Conservation (phyloP, 192 early-diverging fungal species). For the Coemansia sp. region DNA sequence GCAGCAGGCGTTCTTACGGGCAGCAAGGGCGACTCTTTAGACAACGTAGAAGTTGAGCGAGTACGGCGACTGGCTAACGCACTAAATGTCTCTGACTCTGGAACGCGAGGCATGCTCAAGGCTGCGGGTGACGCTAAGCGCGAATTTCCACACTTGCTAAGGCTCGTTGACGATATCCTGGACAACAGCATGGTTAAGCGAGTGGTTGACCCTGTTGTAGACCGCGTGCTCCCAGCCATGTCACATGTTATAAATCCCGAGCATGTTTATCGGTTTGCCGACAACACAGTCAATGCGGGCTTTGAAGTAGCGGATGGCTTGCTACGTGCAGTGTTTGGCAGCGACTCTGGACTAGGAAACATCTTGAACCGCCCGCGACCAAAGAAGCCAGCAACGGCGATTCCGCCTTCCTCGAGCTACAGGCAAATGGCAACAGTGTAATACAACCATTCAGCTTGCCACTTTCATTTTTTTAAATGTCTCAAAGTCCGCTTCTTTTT, state of each 20-base stretch:
- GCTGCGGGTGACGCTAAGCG: constrained; percentile 50
- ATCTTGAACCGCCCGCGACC: constrained; percentile 51
- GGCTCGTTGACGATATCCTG: constrained; percentile 50
- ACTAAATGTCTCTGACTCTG: constrained; percentile 51
- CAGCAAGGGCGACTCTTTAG: constrained; percentile 18
- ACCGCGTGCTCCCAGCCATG: constrained; percentile 48
- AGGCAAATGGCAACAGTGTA: constrained; percentile 35
- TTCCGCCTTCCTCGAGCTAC: constrained; percentile 19
- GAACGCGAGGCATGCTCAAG: constrained; percentile 48
- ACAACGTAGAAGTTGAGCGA: constrained; percentile 46
- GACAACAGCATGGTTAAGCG: constrained; percentile 49
- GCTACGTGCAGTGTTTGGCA: constrained; percentile 54
- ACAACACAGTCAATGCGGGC: constrained; percentile 53
- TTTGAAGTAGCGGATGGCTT: constrained; percentile 53
- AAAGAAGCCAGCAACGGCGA: constrained; percentile 50
- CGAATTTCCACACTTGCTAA: constrained; percentile 50
- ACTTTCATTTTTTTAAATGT: not conserved
- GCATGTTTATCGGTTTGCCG: constrained; percentile 48
- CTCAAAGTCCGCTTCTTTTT: not conserved
- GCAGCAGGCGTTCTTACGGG: constrained; percentile 2
- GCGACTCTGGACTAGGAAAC: constrained; percentile 49
- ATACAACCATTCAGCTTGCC: not conserved
- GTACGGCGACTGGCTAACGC: constrained; percentile 51
- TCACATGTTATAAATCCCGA: constrained; percentile 52
- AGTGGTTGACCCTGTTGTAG: constrained; percentile 50